Base-by-base conservation (phyloP, 2,329 filamentous ascomycete genomes). In the Thermothelomyces thermophilus region DNA sequence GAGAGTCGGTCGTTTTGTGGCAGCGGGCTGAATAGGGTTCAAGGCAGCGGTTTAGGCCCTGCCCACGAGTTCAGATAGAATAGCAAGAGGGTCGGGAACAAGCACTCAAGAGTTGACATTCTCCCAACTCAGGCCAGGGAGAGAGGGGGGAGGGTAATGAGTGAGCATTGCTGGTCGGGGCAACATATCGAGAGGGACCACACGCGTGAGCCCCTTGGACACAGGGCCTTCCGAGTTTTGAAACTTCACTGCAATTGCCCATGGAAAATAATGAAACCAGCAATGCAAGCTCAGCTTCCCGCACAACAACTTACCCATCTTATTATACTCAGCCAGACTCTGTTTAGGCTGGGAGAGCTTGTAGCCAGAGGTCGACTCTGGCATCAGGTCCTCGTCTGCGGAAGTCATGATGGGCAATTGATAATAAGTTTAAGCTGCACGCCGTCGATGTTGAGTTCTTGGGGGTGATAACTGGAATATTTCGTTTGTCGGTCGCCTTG, bases 321-420 rank as follows among this genome's bases (percentile, higher is more conserved):
- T 78, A 66, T 91, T 80, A 73, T 96, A 96, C 71, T 96, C 87
- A 58, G 91, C 87, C 65, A 98, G 79, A 62, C 88, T 94, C 81
- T 97, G 95, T 84, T 96, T 96, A 56, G 79, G 79, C 81, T 96
- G 89, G 60, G 89, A 90, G 66, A 96, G 86, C 82, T 94, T 96
- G 84, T 96, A 97, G 68, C 91, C 91, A 73, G 90, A 84, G 59
- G 90, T 96, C 73, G 85, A 80, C 74, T 93, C 87, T 57, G 89
- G 85, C 70, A 86, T 76, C 60, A 91, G 82, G 64, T 97, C 91
- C 55, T 95, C 89, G 11, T 87, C 79, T 58, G 84, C 75, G 62
- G 82, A 78, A 60, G 83, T 76, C 84, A 88, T 88, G 62, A 62
- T 76, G 69, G 60, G 52, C 48, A 55, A 51, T 30, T 52, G 26